These are phyloP conservation scores for Coemansia biformis DNA, from an alignment of 192 early-diverging fungal genomes.

Conservation along the genomic window DNA sequence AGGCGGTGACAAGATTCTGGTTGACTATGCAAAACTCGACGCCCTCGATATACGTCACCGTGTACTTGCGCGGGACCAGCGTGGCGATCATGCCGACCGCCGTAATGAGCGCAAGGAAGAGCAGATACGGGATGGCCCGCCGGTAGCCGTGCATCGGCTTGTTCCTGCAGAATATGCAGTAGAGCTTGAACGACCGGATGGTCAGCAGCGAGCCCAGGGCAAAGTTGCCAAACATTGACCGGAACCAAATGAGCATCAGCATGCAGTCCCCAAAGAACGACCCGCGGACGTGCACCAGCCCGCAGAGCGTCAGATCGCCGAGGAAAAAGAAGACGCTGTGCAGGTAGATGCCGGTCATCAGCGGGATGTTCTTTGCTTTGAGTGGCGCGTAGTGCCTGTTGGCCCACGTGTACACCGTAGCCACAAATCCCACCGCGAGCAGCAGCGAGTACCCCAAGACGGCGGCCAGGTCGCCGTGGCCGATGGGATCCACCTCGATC, in stretches of 20 bases:
- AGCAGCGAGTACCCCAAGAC: constrained; percentile 17
- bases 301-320: constrained; percentile 44
- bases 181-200: constrained; percentile 40
- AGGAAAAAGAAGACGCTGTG: constrained; percentile 46
- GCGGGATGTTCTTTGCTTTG: constrained; percentile 51
- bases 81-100: constrained; percentile 27
- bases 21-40: constrained; percentile 43
- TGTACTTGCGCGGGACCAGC: constrained; percentile 19
- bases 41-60: constrained; percentile 27
- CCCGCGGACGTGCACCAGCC: constrained; percentile 34
- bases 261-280: constrained; percentile 42
- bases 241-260: constrained; percentile 45
- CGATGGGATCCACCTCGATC: constrained; percentile 26
- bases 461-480: constrained; percentile 26
- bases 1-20: constrained; percentile 35
- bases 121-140: constrained; percentile 26
- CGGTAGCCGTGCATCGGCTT: constrained; percentile 31
- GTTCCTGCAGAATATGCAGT: constrained; percentile 43
- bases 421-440: constrained; percentile 24
- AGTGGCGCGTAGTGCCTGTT: constrained; percentile 49
- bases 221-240: constrained; percentile 47
- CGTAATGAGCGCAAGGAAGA: constrained; percentile 20
- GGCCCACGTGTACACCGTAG: constrained; percentile 34
- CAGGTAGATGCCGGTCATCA: constrained; percentile 42
- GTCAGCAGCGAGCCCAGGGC: constrained; percentile 37